Base-by-base conservation (phyloP, 768 basidiomycete genomes). In the Tylopilus cervinicoccineus region DNA sequence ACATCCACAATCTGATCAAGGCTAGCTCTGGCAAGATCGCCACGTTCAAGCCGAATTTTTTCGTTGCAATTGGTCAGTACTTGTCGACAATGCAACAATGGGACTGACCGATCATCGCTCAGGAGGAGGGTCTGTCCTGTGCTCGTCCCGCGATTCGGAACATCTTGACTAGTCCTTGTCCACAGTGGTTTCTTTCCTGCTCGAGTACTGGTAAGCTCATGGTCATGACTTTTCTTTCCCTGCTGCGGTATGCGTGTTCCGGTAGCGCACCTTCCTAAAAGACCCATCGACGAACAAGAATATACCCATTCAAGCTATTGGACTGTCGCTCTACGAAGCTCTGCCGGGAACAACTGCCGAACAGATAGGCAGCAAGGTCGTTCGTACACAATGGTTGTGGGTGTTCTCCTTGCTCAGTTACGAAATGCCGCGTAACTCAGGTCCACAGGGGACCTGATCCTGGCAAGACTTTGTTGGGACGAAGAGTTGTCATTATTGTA, bases 341-440 rank as follows among this genome's bases (percentile, higher is more conserved):
- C 75, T 98, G 16, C 83, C 84, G 6, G 90, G 84, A 16, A 78
- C 81, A 4, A 81, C 81, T 1, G 81, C 68, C 24, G 82, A 92
- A 57, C 79, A 84, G 64, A 77, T 93, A 43, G 89, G 89, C 41
- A 77, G 72, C 50, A 85, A 96, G 65, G 91, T 99, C 54, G 74
- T 96, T 58, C 80, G 94, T 46, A 99, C 94, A 14, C 96, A 99
- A 68, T 99, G 96, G 96, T 73, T 98, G 88, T 89, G 66, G 64
- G 86, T 72, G 17, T 47, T 42, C 14, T 34, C 29, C 26, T 41
- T 48, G 33, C 39, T 43, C 45, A 22, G 38, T 37, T 43, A 32
- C 29, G 20, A 22, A n/a, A 17, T 36, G 48, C 24, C 19, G 29
- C 27, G 8, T 24, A 58, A 47, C 24, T 19, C 28, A 16, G 31